These are phyloP conservation scores for Dentipellis fragilis DNA, from an alignment of 768 basidiomycete genomes.

Conservation along the genomic window DNA sequence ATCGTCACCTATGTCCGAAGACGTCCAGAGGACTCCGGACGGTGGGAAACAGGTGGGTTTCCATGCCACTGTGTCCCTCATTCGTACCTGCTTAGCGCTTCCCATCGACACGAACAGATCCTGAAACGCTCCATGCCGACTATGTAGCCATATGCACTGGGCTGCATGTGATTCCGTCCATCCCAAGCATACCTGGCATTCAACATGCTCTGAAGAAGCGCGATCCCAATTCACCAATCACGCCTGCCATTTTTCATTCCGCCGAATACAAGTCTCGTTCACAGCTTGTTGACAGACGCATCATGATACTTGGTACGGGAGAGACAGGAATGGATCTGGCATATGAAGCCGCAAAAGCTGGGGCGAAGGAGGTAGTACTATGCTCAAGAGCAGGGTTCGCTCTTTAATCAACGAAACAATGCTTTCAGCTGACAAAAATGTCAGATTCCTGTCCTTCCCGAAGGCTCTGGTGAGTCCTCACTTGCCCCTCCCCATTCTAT, in stretches of 20 bases:
- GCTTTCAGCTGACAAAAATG: neutral
- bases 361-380: slow-evolving; percentile 40
- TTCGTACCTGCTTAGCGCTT: neutral
- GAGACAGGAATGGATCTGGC: slow-evolving; percentile 58
- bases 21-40: slow-evolving; percentile 12
- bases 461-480: slow-evolving; percentile 33
- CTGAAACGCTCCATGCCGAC: slow-evolving; percentile 23
- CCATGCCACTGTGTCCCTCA: neutral
- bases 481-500: neutral
- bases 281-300: slow-evolving; percentile 33
- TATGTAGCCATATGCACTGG: slow-evolving; percentile 45
- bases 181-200: slow-evolving; percentile 41
- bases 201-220: slow-evolving; percentile 23
- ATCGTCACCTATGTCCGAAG: slow-evolving; percentile 24
- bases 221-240: slow-evolving; percentile 7
- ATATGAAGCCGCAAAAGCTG: slow-evolving; percentile 38
- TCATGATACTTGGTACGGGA: slow-evolving; percentile 50
- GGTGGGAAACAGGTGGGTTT: slow-evolving; percentile 22
- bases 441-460: slow-evolving; percentile 47
- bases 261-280: slow-evolving; percentile 36
- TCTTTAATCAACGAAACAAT: neutral
- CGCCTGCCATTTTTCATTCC: slow-evolving; percentile 35
- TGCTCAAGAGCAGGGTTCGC: slow-evolving; percentile 40
- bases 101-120: slow-evolving; percentile 12
- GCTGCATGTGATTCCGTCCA: slow-evolving; percentile 42